These are phyloP conservation scores for Mycena epipterygia DNA, from an alignment of 768 basidiomycete genomes.

Conservation along the genomic window DNA sequence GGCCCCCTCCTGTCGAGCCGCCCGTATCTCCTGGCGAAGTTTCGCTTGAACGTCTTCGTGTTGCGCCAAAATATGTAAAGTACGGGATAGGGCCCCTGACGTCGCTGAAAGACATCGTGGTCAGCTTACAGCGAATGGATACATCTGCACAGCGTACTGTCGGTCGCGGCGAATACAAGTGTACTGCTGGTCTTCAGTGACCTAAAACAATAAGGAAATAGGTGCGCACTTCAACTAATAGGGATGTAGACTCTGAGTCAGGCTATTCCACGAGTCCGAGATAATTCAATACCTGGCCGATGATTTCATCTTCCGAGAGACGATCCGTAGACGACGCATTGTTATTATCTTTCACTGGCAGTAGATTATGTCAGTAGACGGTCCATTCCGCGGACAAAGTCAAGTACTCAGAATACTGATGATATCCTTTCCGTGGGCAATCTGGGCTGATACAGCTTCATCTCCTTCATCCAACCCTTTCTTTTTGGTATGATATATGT, in stretches of 20 bases:
- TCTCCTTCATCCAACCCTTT: conserved; percentile 44
- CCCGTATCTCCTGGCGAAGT: conserved; percentile 45
- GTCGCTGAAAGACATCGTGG: conserved; percentile 38
- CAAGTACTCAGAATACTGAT: conserved; percentile 46
- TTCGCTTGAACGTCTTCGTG: conserved; percentile 50
- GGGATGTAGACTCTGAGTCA: conserved; percentile 7
- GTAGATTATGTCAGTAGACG: background rate
- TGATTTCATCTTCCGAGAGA: conserved; percentile 45
- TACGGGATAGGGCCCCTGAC: conserved; percentile 46
- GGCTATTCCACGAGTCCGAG: background rate
- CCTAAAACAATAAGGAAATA: background rate
- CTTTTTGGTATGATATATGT: conserved; percentile 53
- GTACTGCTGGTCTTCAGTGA: conserved; percentile 35
- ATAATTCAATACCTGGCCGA: conserved; percentile 44
- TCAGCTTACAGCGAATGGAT: background rate
- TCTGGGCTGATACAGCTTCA: conserved; percentile 43
- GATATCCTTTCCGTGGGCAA: conserved; percentile 50
- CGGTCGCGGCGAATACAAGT: conserved; percentile 50
- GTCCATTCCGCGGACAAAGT: background rate
- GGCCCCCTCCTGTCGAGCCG: conserved; percentile 34
- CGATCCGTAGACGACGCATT: conserved; percentile 44
- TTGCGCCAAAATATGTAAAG: conserved; percentile 43
- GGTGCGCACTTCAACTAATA: conserved; percentile 36
- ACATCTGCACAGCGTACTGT: conserved; percentile 32
- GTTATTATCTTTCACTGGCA: conserved; percentile 49